Percentiles rank a stretch among this genome's conserved stretches.
Conservation (phyloP, 805 yeast genomes). For the Zygosaccharomyces lentus region DNA sequence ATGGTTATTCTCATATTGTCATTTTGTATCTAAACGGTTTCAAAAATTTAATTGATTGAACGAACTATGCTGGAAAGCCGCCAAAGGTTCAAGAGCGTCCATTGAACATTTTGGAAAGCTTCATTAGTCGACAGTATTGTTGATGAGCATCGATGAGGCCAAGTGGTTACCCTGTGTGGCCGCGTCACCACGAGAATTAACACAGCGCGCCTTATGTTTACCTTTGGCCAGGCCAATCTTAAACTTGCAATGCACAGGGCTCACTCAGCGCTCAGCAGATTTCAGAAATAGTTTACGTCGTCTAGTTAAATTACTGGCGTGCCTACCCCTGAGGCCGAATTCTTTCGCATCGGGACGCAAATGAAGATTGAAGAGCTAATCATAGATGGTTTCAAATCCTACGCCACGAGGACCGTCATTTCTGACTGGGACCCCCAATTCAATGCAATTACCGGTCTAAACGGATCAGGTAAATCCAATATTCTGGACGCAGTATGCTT, state of each 20-base stretch:
- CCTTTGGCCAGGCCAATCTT: no score
- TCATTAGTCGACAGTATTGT: no score
- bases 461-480: conserved; percentile 97
- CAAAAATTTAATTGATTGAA: conserved; percentile 14
- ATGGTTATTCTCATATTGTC: conserved; percentile 28
- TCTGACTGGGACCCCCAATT: conserved; percentile 95
- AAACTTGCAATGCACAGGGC: no score
- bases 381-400: conserved; percentile 96
- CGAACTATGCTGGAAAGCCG: not conserved
- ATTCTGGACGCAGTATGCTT: conserved; percentile 96
- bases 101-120: no score
- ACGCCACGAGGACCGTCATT: conserved; percentile 93
- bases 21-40: conserved; percentile 23
- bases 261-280: no score
- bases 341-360: not conserved
- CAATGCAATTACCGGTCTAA: conserved; percentile 95
- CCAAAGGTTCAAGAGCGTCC: not conserved
- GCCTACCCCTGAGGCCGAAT: not conserved
- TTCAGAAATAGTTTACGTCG: no score
- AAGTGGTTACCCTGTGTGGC: no score
- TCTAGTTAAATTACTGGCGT: no score
- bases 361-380: conserved; percentile 96
- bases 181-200: no score
- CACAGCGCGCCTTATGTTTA: no score
- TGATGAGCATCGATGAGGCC: no score